Evolutionary conservation across 306 rosid genomes (phyloP).

Genomic region (Cicer arietinum): DNA sequence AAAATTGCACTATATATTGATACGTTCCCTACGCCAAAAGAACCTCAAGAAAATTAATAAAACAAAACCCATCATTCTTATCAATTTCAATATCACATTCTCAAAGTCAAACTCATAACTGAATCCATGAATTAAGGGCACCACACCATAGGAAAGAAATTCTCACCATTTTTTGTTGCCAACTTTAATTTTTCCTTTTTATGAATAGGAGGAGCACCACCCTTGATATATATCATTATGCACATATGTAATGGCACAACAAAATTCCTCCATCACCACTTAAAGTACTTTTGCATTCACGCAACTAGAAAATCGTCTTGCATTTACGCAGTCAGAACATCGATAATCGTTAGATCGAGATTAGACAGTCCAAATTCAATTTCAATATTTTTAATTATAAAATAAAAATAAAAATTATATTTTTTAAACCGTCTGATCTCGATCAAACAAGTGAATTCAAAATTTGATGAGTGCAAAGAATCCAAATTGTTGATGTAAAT

Average conservation of each 20-base stretch:
- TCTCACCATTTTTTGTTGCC: slow-evolving; percentile 12
- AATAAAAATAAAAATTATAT: no score
- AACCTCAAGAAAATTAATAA: not conserved
- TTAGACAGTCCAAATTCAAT: no score
- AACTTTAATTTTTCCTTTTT: not conserved
- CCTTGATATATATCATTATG: slow-evolving; percentile 5
- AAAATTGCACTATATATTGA: slow-evolving; percentile 45
- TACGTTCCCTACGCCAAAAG: slow-evolving; percentile 41
- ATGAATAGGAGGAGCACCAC: slow-evolving; percentile 38
- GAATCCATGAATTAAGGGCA: slow-evolving; percentile 41
- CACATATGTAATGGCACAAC: slow-evolving; percentile 17
- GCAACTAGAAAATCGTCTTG: no score
- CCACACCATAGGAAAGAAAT: slow-evolving; percentile 24
- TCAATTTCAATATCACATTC: slow-evolving; percentile 38
- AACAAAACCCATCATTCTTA: not conserved
- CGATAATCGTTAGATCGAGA: no score
- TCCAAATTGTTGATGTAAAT: not conserved
- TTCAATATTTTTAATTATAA: no score
- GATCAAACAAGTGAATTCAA: no score
- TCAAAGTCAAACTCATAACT: slow-evolving; percentile 9
- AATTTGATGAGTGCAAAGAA: no score
- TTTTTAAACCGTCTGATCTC: no score
- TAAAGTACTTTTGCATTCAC: no score
- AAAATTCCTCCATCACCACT: slow-evolving; percentile 37
- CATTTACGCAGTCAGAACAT: no score